These are phyloP conservation scores for Westerdykella ornata DNA, from an alignment of 2,329 filamentous ascomycete genomes.

Conservation along the genomic window DNA sequence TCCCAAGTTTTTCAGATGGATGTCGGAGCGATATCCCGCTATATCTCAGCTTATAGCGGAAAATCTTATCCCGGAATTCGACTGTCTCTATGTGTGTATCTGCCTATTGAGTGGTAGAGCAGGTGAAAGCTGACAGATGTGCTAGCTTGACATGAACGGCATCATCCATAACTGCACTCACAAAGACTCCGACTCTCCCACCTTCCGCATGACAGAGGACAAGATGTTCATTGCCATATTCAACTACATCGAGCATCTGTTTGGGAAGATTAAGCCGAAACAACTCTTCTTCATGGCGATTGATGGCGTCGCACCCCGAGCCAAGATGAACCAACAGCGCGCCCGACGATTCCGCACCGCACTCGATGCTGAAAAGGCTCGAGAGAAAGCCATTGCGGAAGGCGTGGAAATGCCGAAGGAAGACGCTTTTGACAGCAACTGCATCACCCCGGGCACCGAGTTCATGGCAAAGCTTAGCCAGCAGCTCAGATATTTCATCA, in stretches of 20 bases:
- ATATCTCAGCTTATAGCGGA: constrained; percentile 98
- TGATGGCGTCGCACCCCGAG: constrained; percentile 91
- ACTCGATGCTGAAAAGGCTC: constrained; percentile 78
- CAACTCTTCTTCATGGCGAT: constrained; percentile 99
- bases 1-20: constrained; percentile 96
- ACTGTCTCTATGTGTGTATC: constrained; percentile 73
- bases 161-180: constrained; percentile 99
- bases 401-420: constrained; percentile 92
- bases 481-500: constrained; percentile 97
- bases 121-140: neutral
- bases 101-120: neutral
- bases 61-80: constrained; percentile 98
- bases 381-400: constrained; percentile 84
- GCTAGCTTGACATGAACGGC: constrained; percentile 88
- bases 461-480: constrained; percentile 96
- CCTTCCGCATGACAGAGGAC: constrained; percentile 90
- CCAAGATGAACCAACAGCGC: constrained; percentile 99
- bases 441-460: constrained; percentile 92
- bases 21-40: constrained; percentile 96
- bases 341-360: constrained; percentile 92
- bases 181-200: constrained; percentile 86
- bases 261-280: constrained; percentile 97
- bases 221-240: constrained; percentile 99
- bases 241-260: constrained; percentile 98
- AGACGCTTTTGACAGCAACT: constrained; percentile 96